Evolutionary conservation across 208 protist genomes (phyloP).

Genomic region (Polymyxa betae): DNA sequence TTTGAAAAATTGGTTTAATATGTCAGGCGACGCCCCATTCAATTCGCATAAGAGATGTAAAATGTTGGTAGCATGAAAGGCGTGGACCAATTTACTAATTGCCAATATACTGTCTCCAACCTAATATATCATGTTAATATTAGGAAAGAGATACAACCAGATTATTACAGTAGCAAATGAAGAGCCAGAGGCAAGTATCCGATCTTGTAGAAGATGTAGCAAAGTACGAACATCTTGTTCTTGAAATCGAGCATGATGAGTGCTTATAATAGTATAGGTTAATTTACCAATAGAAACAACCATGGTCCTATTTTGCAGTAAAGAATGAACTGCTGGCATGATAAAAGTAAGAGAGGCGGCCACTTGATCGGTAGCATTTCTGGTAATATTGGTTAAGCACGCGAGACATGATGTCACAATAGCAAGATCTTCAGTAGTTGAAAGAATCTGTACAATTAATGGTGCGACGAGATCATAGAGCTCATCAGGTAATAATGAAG

Average conservation of each 20-base stretch:
- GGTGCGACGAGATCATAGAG: background rate
- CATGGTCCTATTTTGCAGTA: background rate
- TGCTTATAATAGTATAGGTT: background rate
- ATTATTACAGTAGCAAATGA: background rate
- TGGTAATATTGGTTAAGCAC: background rate
- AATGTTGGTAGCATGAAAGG: background rate
- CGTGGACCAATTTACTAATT: background rate
- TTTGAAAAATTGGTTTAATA: background rate
- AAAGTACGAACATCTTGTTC: background rate
- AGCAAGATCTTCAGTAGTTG: background rate
- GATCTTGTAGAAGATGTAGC: background rate
- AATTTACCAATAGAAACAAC: background rate
- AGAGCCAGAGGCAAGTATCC: background rate
- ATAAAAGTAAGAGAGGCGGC: background rate
- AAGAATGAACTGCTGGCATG: background rate
- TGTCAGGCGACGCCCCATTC: background rate
- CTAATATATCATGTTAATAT: background rate
- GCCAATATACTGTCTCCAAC: background rate
- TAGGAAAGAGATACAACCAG: background rate
- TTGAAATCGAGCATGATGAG: background rate
- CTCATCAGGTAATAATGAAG: background rate
- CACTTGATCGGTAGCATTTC: background rate
- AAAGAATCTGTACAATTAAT: background rate
- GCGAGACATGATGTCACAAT: background rate
- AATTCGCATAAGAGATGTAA: background rate